Evolutionary conservation across 1,284 basidiomycete species (phyloP).

Genomic region (Trichosporon ovoides): DNA sequence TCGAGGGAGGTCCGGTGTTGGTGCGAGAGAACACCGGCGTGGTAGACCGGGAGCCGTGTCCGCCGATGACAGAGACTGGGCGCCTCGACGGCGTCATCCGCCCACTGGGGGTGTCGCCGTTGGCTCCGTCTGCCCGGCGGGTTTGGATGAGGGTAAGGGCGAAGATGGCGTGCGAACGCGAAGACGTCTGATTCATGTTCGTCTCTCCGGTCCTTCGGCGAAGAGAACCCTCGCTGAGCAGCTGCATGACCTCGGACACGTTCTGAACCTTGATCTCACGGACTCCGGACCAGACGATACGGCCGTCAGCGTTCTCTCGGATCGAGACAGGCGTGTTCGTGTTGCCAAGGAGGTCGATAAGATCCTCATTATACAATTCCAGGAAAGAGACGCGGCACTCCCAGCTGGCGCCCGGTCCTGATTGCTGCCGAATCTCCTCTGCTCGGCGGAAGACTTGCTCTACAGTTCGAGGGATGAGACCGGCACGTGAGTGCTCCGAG

Average conservation of each 20-base stretch:
- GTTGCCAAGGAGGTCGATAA: constrained; percentile 77
- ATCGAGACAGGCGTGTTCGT: constrained; percentile 79
- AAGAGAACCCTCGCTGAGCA: constrained; percentile 77
- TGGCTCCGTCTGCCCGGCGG: constrained; percentile 25
- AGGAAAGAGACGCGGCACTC: constrained; percentile 65
- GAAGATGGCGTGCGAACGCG: constrained; percentile 97
- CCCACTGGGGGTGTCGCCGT: constrained; percentile 6
- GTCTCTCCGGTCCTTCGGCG: constrained; percentile 94
- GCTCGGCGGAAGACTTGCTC: constrained; percentile 81
- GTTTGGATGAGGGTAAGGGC: constrained; percentile 83
- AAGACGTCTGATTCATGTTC: constrained; percentile 97
- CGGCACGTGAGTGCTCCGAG: constrained; percentile 48
- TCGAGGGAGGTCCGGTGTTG: constrained; percentile 16
- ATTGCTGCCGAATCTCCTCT: constrained; percentile 67
- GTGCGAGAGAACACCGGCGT: constrained; percentile 19
- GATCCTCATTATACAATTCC: constrained; percentile 97
- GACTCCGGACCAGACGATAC: constrained; percentile 94
- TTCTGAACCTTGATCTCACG: constrained; percentile 81
- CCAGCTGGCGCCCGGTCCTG: constrained; percentile 61
- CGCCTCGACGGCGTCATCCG: constrained; percentile 21
- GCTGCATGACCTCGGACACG: constrained; percentile 84
- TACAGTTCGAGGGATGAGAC: constrained; percentile 92
- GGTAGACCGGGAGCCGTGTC: constrained; percentile 19
- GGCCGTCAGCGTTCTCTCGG: constrained; percentile 90
- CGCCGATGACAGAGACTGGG: constrained; percentile 17